These are phyloP conservation scores for Nicotiana undulata DNA, from an alignment of 257 asterid genomes.

Conservation along the genomic window DNA sequence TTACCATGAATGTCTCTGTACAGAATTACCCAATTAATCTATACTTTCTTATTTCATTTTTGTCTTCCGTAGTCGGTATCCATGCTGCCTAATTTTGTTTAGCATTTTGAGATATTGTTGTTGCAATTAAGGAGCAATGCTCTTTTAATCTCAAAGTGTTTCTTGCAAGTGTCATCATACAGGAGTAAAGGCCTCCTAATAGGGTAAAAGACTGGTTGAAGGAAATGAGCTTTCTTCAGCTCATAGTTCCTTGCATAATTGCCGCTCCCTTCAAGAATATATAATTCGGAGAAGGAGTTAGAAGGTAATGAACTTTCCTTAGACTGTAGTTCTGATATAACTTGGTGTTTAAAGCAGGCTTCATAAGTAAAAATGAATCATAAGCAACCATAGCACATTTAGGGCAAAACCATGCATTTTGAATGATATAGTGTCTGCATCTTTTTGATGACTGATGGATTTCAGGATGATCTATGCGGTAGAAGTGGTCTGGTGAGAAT, in stretches of 20 bases:
- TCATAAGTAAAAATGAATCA: not conserved
- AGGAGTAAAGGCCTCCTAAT: not conserved
- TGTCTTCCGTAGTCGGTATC: not conserved
- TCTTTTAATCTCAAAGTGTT: not conserved
- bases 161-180: not conserved
- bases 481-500: not conserved
- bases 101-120: not conserved
- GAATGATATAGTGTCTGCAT: not conserved
- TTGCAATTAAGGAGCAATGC: not conserved
- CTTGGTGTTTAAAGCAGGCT: not conserved
- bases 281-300: not conserved
- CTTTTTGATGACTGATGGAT: not conserved
- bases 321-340: not conserved
- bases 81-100: not conserved
- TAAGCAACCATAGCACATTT: not conserved
- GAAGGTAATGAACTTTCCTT: not conserved
- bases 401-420: not conserved
- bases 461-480: not conserved
- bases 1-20: conserved; percentile 1
- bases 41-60: not conserved
- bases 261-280: not conserved
- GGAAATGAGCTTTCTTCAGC: not conserved
- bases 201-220: not conserved
- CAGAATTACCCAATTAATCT: not conserved
- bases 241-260: not conserved